Conservation (phyloP, 23 red algal species). For the Gracilaria domingensis region DNA sequence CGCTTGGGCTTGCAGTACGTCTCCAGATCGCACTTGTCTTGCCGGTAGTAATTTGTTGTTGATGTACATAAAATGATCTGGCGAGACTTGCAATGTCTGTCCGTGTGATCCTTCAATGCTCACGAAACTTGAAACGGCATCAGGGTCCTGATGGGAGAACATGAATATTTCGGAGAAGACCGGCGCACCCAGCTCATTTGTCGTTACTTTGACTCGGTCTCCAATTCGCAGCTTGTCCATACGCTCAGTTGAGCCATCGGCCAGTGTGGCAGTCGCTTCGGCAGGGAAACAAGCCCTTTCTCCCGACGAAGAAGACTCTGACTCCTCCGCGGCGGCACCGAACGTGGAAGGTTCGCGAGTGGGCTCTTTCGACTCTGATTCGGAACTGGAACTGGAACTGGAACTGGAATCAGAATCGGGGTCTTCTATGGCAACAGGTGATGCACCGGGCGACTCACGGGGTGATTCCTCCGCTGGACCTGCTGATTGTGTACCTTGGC, state of each 20-base stretch:
- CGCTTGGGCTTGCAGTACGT: conserved; percentile 3
- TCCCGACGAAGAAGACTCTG: not conserved
- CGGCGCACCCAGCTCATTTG: not conserved
- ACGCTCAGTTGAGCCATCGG: conserved; percentile 10
- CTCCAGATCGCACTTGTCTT: conserved; percentile 35
- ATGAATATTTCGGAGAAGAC: conserved; percentile 56
- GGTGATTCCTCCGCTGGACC: not conserved
- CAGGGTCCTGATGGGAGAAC: conserved; percentile 53
- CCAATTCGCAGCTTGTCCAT: conserved; percentile 73
- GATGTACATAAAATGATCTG: conserved; percentile 61
- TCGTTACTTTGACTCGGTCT: conserved; percentile 32
- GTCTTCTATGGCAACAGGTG: not conserved
- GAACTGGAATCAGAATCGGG: not conserved
- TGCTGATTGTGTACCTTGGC: not conserved
- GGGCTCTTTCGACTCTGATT: not conserved
- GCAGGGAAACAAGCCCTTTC: conserved; percentile 69
- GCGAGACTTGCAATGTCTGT: conserved; percentile 16
- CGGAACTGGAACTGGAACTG: not conserved
- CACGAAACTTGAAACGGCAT: conserved; percentile 28
- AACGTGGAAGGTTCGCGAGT: conserved; percentile 12
- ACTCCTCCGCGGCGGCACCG: conserved; percentile 26
- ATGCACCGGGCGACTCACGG: not conserved
- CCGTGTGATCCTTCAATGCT: conserved; percentile 43
- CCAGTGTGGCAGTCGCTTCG: conserved; percentile 36
- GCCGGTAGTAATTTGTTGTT: conserved; percentile 35